phyloP scores from a whole-genome alignment of 495 filamentous ascomycete species.

The Penicillium macrosclerotiorum region DNA sequence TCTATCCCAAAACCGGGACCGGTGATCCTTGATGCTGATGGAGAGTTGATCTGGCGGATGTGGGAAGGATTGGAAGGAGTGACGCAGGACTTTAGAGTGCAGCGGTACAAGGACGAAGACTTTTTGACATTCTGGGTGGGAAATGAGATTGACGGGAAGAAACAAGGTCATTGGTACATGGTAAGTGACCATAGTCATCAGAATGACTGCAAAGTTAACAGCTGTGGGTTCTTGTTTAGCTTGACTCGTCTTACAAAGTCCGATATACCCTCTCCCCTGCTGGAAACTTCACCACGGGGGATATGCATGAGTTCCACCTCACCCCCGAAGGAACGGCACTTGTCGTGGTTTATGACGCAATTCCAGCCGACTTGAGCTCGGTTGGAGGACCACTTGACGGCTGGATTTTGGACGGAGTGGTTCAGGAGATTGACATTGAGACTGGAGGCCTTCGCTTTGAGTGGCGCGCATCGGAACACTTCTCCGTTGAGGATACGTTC shows the following conservation, averaged over 20 bases:
- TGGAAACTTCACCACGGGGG: too few species aligned
- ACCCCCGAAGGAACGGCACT: not conserved
- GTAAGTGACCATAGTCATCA: too few species aligned
- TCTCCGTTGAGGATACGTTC: too few species aligned
- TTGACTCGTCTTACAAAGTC: too few species aligned
- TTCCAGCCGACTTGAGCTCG: not conserved
- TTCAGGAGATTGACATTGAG: constrained; percentile 37
- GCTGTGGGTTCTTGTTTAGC: too few species aligned
- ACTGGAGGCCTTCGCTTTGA: constrained; percentile 35
- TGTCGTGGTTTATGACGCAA: not conserved
- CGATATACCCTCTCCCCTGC: not conserved
- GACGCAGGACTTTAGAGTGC: not conserved
- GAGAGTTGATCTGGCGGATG: not conserved
- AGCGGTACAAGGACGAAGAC: not conserved
- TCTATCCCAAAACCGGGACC: not conserved
- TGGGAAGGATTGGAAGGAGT: too few species aligned
- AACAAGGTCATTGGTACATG: not conserved
- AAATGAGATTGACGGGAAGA: too few species aligned
- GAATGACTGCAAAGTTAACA: too few species aligned
- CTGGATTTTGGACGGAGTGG: constrained; percentile 31
- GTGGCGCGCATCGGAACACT: constrained; percentile 33
- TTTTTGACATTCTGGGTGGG: not conserved
- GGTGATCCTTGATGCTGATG: not conserved
- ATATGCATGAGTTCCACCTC: not conserved
- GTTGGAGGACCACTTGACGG: constrained; percentile 28